Percentiles rank a stretch among this genome's conserved stretches.
Evolutionary conservation across 257 asterid genomes (phyloP).

Genomic region (Solanum microdontum): DNA sequence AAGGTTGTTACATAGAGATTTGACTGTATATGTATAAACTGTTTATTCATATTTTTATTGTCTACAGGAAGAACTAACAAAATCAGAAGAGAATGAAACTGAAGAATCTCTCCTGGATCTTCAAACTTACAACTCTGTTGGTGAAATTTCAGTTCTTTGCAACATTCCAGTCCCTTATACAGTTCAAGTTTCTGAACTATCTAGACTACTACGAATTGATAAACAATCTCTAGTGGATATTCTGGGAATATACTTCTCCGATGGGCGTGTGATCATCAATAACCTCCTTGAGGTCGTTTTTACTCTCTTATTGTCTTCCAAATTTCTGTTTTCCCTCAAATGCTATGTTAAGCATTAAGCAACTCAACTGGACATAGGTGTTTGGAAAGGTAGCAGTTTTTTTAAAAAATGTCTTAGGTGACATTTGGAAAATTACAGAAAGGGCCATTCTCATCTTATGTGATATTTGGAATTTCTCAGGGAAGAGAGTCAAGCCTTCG

Average conservation of each 20-base stretch:
- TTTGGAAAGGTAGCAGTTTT: neutral
- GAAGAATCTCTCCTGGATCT: slow-evolving; percentile 17
- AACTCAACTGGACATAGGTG: neutral
- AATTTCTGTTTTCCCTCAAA: neutral
- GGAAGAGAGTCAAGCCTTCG: slow-evolving; percentile 34
- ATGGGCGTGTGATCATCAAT: slow-evolving; percentile 41
- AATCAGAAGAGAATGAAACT: slow-evolving; percentile 20
- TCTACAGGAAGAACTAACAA: slow-evolving; percentile 43
- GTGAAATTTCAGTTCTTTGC: slow-evolving; percentile 49
- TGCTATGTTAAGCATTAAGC: neutral
- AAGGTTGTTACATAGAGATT: neutral
- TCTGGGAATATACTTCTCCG: slow-evolving; percentile 34
- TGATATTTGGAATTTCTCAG: slow-evolving; percentile 16
- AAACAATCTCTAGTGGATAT: slow-evolving; percentile 32
- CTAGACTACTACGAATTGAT: slow-evolving; percentile 42
- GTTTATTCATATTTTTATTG: neutral
- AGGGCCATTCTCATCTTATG: neutral
- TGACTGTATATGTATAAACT: neutral
- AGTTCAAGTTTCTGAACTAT: slow-evolving; percentile 36
- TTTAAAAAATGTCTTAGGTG: neutral
- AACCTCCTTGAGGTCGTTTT: slow-evolving; percentile 41
- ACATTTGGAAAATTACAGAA: neutral
- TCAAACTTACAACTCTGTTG: slow-evolving; percentile 30
- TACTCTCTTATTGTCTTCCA: neutral
- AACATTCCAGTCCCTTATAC: slow-evolving; percentile 38